phyloP scores from a whole-genome alignment of 495 filamentous ascomycete species.

The Hypoxylon trugodes region DNA sequence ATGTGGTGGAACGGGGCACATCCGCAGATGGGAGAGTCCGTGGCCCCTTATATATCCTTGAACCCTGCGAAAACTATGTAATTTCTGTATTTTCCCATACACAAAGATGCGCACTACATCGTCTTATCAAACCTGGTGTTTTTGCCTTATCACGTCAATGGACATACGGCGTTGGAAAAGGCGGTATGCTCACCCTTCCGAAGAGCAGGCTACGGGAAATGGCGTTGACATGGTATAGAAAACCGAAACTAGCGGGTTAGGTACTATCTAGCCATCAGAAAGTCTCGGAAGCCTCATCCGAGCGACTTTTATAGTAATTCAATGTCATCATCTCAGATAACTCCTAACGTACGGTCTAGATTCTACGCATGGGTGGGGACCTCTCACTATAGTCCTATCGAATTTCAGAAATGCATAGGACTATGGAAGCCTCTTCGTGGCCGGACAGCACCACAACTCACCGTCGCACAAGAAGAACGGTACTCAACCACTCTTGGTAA shows the following conservation, averaged over 20 bases:
- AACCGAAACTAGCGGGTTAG: no score
- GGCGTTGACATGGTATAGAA: not conserved
- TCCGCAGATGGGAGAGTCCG: constrained; percentile 17
- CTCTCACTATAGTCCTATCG: no score
- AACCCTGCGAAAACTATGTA: constrained; percentile 25
- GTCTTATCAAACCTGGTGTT: constrained; percentile 18
- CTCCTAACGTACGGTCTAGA: no score
- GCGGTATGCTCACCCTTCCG: not conserved
- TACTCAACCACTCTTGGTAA: not conserved
- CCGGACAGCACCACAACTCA: not conserved
- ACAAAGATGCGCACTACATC: constrained; percentile 20
- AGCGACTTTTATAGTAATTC: no score
- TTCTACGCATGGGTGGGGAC: no score
- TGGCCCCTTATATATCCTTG: constrained; percentile 32
- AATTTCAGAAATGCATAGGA: no score
- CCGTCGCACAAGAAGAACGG: not conserved
- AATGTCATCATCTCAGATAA: no score
- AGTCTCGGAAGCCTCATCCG: not conserved
- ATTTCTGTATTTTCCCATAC: constrained; percentile 8
- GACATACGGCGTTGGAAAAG: not conserved
- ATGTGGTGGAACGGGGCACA: constrained; percentile 33
- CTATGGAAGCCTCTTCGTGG: not conserved
- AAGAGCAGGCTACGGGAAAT: not conserved
- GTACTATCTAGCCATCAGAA: not conserved
- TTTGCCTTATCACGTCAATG: not conserved